These are phyloP conservation scores for Rubus parviflorus DNA, from an alignment of 306 rosid genomes.

Conservation along the genomic window DNA sequence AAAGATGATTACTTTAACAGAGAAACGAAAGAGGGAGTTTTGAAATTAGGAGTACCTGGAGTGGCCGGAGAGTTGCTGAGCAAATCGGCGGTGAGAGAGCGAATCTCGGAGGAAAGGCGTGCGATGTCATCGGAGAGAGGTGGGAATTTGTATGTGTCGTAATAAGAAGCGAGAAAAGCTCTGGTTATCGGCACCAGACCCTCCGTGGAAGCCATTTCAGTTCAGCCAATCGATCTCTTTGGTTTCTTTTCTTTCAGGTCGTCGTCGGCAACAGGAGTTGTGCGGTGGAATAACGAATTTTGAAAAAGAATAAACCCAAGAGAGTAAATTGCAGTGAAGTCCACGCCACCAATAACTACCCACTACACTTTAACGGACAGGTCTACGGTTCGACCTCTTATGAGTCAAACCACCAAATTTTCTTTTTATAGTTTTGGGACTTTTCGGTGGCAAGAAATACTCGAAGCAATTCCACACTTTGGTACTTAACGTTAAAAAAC, in stretches of 20 bases:
- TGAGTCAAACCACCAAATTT: background rate
- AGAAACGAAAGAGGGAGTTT: no score
- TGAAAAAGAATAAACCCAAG: slow-evolving; percentile 13
- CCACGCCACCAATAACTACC: background rate
- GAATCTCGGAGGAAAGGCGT: slow-evolving; percentile 67
- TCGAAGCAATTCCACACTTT: no score
- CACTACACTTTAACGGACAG: background rate
- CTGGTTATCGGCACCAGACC: slow-evolving; percentile 91
- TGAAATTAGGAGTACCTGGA: slow-evolving; percentile 38
- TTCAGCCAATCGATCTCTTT: background rate
- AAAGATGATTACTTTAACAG: background rate
- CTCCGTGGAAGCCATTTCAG: slow-evolving; percentile 76
- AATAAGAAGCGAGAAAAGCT: slow-evolving; percentile 67
- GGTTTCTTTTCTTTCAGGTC: background rate
- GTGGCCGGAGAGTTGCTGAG: slow-evolving; percentile 47
- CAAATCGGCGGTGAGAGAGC: slow-evolving; percentile 49
- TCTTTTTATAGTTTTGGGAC: no score
- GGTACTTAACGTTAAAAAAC: no score
- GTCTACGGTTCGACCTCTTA: background rate
- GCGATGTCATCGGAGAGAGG: slow-evolving; percentile 70
- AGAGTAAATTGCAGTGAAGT: background rate
- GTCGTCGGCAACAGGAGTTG: slow-evolving; percentile 13
- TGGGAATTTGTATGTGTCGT: slow-evolving; percentile 67
- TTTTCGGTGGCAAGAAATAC: no score
- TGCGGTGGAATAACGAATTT: slow-evolving; percentile 13